Conservation (phyloP, 495 filamentous ascomycete genomes). For the Rusavskia elegans region DNA sequence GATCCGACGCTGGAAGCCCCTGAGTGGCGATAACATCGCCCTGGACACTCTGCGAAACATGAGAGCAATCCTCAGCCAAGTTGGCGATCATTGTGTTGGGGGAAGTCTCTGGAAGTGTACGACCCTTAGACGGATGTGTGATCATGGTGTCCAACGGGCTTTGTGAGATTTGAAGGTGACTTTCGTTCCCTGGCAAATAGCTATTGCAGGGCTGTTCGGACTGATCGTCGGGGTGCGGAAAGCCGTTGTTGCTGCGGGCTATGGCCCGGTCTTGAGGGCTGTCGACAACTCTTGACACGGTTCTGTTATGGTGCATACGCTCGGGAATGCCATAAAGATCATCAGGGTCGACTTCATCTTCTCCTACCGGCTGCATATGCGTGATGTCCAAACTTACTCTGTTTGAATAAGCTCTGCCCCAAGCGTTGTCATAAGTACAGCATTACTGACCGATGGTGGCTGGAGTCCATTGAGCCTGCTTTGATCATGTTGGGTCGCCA, state of each 20-base stretch:
- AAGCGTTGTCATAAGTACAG: not conserved
- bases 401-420: not conserved
- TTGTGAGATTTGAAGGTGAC: not conserved
- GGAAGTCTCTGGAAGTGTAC: too few relatives aligned
- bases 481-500: not conserved
- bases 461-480: not conserved
- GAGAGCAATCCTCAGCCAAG: not conserved
- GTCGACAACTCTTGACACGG: not conserved
- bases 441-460: not conserved
- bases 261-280: not conserved
- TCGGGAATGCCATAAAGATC: not conserved
- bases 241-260: too few relatives aligned
- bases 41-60: not conserved
- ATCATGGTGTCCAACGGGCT: too few relatives aligned
- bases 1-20: conserved; percentile 9
- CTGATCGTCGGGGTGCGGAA: not conserved
- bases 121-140: too few relatives aligned
- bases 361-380: not conserved
- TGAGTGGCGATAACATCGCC: conserved; percentile 6
- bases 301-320: not conserved
- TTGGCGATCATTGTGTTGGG: not conserved
- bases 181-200: too few relatives aligned
- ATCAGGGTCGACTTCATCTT: not conserved
- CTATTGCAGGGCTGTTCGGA: not conserved
- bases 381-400: not conserved